These are phyloP conservation scores for Trichoderma simmonsii DNA, from an alignment of 2,329 filamentous ascomycete genomes.

Conservation along the genomic window DNA sequence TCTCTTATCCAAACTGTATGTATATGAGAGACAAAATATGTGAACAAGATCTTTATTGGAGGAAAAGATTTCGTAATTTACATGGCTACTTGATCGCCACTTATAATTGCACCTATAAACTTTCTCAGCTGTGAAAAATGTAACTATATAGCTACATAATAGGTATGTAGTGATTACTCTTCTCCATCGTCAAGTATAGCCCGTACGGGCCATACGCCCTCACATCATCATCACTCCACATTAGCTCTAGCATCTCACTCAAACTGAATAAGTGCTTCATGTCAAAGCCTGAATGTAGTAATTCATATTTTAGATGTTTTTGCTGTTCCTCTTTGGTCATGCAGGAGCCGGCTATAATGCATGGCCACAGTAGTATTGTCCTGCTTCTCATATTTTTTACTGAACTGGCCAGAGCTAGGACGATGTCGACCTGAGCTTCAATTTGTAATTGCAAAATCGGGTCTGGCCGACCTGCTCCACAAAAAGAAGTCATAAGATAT, in stretches of 20 bases:
- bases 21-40: background rate
- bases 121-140: too few species aligned
- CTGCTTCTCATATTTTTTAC: background rate
- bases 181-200: background rate
- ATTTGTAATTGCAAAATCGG: background rate
- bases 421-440: background rate
- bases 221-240: background rate
- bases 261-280: conserved; percentile 1
- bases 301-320: background rate
- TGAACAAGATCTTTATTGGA: background rate
- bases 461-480: background rate
- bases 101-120: too few species aligned
- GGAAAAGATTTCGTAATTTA: background rate
- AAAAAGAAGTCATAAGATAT: background rate
- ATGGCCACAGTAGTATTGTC: background rate
- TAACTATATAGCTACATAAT: background rate
- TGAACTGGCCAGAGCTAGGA: background rate
- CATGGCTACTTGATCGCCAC: background rate
- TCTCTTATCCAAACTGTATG: background rate
- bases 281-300: background rate
- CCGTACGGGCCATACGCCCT: background rate
- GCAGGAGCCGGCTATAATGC: background rate
- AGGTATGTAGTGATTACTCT: background rate
- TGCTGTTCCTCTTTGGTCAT: background rate
- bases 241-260: background rate